Evolutionary conservation across 495 filamentous ascomycete species (phyloP).

Genomic region (Podospora australis): DNA sequence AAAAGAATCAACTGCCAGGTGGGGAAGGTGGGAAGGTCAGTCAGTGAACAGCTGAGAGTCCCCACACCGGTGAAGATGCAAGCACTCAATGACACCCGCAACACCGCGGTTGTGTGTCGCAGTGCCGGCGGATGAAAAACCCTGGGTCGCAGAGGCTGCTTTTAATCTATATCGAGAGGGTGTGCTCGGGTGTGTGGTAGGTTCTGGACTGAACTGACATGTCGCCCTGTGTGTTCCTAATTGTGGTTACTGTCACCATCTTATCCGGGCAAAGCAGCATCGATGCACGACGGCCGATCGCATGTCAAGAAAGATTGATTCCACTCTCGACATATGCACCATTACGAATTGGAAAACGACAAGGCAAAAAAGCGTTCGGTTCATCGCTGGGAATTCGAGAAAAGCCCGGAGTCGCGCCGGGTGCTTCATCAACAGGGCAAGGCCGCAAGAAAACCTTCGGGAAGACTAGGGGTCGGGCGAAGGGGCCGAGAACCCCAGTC

Average conservation of each 20-base stretch:
- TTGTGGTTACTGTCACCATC: slow-evolving; percentile 12
- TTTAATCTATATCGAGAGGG: slow-evolving; percentile 18
- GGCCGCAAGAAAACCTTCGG: neutral
- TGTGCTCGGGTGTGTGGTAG: no score
- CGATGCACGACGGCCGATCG: no score
- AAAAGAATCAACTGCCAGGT: neutral
- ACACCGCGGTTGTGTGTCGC: slow-evolving; percentile 1
- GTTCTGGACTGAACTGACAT: no score
- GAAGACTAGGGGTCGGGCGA: slow-evolving; percentile 5
- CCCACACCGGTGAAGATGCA: no score
- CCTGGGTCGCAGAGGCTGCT: slow-evolving; percentile 2
- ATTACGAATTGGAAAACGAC: neutral
- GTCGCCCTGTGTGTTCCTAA: no score
- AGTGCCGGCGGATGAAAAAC: slow-evolving; percentile 4
- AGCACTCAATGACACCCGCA: neutral
- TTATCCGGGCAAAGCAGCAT: slow-evolving; percentile 6
- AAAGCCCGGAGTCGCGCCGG: neutral
- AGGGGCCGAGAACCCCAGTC: slow-evolving; percentile 12
- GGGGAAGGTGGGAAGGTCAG: no score
- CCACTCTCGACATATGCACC: neutral
- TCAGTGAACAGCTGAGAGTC: no score
- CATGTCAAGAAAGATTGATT: neutral
- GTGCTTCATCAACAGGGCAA: neutral
- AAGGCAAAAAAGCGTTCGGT: neutral
- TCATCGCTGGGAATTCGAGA: no score